phyloP scores from a whole-genome alignment of 2,329 filamentous ascomycete genomes.

The Blastomyces emzantsi region DNA sequence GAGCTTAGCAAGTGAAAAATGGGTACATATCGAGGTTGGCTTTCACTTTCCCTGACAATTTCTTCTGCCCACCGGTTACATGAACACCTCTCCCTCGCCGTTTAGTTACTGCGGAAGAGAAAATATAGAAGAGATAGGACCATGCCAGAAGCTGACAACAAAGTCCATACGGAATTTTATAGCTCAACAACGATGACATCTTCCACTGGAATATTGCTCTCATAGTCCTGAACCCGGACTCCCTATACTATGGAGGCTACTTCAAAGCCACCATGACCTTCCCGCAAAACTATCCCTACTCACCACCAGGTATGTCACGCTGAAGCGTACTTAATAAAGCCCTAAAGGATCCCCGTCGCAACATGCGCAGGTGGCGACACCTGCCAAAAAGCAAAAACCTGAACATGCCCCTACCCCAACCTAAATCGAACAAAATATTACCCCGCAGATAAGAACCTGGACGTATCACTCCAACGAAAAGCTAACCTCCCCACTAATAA shows the following conservation, averaged over 20 bases:
- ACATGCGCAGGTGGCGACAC: background rate
- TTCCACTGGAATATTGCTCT: conserved; percentile 81
- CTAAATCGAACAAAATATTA: background rate
- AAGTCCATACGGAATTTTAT: conserved; percentile 14
- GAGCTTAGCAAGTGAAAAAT: conserved; percentile 75
- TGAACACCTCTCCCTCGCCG: too few relatives aligned
- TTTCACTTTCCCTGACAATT: conserved; percentile 9
- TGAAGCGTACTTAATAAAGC: background rate
- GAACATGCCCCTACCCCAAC: background rate
- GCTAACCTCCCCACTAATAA: background rate
- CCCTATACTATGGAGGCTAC: conserved; percentile 85
- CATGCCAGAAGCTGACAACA: background rate
- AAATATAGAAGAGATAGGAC: background rate
- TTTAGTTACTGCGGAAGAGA: background rate
- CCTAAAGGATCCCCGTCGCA: background rate
- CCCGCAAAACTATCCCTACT: conserved; percentile 78
- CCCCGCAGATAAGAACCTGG: background rate
- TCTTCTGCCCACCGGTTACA: background rate
- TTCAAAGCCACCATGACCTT: conserved; percentile 87
- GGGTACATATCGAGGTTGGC: conserved; percentile 78
- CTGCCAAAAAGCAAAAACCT: background rate
- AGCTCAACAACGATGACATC: conserved; percentile 74
- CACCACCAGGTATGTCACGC: conserved; percentile 55
- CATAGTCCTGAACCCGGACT: conserved; percentile 88
- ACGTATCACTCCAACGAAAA: background rate